A percentile compares a stretch with the other conserved stretches of the same genome.
These are phyloP conservation scores for Aspergillus japonicus DNA, from an alignment of 2,329 filamentous ascomycete genomes.

Conservation along the genomic window DNA sequence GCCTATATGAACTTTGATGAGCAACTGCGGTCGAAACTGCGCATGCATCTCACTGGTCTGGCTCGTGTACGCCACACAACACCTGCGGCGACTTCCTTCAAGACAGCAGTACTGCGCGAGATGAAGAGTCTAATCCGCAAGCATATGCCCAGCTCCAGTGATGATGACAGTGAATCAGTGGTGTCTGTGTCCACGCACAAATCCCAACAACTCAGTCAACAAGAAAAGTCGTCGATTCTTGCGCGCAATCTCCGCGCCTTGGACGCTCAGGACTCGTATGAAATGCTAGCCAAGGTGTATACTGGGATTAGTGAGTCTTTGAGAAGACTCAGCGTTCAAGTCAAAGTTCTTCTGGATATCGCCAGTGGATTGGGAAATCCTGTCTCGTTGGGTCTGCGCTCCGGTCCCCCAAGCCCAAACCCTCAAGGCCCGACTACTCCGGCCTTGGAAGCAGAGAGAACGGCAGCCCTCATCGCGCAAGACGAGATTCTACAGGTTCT, in stretches of 20 bases:
- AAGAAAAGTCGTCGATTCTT: constrained; percentile 85
- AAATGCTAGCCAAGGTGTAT: constrained; percentile 78
- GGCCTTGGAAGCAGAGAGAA: constrained; percentile 26
- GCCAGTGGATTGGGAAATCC: constrained; percentile 62
- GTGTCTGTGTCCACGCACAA: constrained; percentile 78
- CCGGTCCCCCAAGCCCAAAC: constrained; percentile 49
- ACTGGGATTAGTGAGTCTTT: constrained; percentile 84
- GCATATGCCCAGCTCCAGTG: constrained; percentile 85
- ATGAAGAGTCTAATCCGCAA: constrained; percentile 80
- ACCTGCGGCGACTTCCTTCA: constrained; percentile 77
- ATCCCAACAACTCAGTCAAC: constrained; percentile 68
- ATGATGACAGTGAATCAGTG: constrained; percentile 90
- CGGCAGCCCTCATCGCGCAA: constrained; percentile 42
- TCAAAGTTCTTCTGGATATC: constrained; percentile 92
- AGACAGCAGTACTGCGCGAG: constrained; percentile 80
- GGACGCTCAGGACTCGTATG: constrained; percentile 80
- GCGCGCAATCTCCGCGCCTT: constrained; percentile 84
- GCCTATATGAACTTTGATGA: constrained; percentile 74
- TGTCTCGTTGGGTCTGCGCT: constrained; percentile 41
- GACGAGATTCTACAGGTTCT: constrained; percentile 63
- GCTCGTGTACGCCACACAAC: constrained; percentile 76
- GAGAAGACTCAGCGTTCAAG: constrained; percentile 80
- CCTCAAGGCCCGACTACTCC: constrained; percentile 45
- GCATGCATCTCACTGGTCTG: constrained; percentile 73
- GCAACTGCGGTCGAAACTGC: constrained; percentile 67